phyloP scores from a whole-genome alignment of 257 asterid genomes.

The Echium plantagineum region DNA sequence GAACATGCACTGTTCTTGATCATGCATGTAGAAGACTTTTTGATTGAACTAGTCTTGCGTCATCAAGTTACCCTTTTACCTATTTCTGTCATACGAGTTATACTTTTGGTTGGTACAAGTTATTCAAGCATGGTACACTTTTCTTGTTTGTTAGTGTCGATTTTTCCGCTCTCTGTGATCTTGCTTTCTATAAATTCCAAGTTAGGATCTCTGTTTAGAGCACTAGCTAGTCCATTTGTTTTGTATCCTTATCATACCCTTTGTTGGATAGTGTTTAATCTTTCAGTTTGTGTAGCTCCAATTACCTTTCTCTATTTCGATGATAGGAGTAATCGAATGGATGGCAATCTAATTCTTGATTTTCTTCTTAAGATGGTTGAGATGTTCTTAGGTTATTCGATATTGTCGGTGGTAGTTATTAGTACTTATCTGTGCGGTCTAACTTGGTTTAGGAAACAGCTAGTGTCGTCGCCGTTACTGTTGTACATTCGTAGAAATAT shows the following conservation, averaged over 20 bases:
- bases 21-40: neutral
- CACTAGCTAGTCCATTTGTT: neutral
- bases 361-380: neutral
- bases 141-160: neutral
- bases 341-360: neutral
- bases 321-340: neutral
- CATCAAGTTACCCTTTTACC: neutral
- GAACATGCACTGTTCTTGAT: slow-evolving; percentile 2
- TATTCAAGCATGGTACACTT: neutral
- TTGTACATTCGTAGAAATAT: neutral
- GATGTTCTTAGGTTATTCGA: neutral
- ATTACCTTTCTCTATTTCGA: neutral
- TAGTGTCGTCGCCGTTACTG: neutral
- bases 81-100: neutral
- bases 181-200: neutral
- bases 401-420: neutral
- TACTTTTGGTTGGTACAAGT: neutral
- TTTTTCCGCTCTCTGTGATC: neutral
- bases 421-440: neutral
- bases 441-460: neutral
- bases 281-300: no score
- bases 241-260: slow-evolving; percentile 4
- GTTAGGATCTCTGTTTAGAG: neutral
- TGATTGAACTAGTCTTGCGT: neutral
- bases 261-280: neutral